Evolutionary conservation across 768 basidiomycete species (phyloP).

Genomic region (Russula abietina): DNA sequence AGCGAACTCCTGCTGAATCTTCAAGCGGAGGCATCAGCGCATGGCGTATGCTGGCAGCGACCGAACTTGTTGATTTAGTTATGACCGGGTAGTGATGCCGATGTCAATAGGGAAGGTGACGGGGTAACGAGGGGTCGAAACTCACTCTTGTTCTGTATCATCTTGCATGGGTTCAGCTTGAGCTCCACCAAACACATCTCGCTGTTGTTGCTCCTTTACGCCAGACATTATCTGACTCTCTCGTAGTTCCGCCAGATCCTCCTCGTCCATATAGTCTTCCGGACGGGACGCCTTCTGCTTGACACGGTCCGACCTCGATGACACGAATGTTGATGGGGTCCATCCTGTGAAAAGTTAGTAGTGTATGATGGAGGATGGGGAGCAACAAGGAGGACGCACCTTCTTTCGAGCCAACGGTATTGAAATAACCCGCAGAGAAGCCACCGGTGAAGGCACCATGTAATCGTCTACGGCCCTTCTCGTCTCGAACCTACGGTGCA

Average conservation of each 20-base stretch:
- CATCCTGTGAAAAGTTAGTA: conserved; percentile 61
- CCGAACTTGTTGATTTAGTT: conserved; percentile 40
- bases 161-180: conserved; percentile 44
- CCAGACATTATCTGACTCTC: conserved; percentile 56
- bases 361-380: not conserved
- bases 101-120: not conserved
- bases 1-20: conserved; percentile 75
- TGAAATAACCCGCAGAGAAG: conserved; percentile 96
- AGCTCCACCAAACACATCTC: conserved; percentile 63
- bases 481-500: conserved; percentile 69
- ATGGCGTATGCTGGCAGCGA: conserved; percentile 55
- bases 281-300: conserved; percentile 57
- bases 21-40: conserved; percentile 68
- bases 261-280: conserved; percentile 99
- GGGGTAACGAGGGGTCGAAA: conserved; percentile 24
- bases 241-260: conserved; percentile 79
- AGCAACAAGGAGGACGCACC: conserved; percentile 38
- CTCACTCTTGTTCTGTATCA: conserved; percentile 50
- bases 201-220: conserved; percentile 66
- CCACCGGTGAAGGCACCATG: conserved; percentile 99
- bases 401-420: conserved; percentile 93
- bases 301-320: conserved; percentile 72
- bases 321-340: conserved; percentile 88
- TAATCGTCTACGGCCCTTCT: conserved; percentile 85
- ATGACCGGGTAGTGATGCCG: not conserved